These are phyloP conservation scores for Penicillium coffeae DNA, from an alignment of 495 filamentous ascomycete genomes.

Conservation along the genomic window DNA sequence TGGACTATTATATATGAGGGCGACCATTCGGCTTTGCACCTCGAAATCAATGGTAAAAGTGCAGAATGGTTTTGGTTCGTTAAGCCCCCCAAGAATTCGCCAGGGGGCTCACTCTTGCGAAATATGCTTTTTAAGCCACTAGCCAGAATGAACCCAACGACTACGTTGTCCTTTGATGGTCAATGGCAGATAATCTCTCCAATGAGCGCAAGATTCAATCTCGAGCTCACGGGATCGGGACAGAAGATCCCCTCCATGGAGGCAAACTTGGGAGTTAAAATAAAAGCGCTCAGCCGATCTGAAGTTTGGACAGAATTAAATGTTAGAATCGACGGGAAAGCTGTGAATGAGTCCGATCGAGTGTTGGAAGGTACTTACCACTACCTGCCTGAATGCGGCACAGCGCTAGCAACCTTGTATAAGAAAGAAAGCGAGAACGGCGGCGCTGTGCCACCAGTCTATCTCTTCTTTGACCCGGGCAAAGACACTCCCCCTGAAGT, in stretches of 20 bases:
- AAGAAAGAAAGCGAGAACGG: conserved; percentile 22
- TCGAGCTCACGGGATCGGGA: background rate
- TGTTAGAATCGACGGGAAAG: conserved; percentile 26
- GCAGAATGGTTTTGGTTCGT: conserved; percentile 55
- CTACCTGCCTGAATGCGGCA: conserved; percentile 62
- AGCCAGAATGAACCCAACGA: conserved; percentile 44
- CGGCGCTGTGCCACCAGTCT: conserved; percentile 36
- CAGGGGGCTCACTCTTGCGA: conserved; percentile 39
- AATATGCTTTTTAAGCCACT: conserved; percentile 51
- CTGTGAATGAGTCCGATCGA: conserved; percentile 27
- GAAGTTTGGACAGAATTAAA: conserved; percentile 39
- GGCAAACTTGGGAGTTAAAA: background rate
- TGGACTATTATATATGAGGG: conserved; percentile 56
- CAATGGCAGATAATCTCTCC: conserved; percentile 53
- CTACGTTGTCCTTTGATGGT: conserved; percentile 33
- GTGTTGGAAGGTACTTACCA: conserved; percentile 56
- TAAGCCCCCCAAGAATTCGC: conserved; percentile 33
- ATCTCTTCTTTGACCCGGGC: conserved; percentile 62
- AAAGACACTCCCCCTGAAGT: conserved; percentile 38
- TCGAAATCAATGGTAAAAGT: conserved; percentile 39
- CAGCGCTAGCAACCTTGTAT: conserved; percentile 57
- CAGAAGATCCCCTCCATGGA: conserved; percentile 9
- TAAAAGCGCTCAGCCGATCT: conserved; percentile 12
- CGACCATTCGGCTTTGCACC: conserved; percentile 40
- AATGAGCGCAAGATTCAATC: conserved; percentile 17